These are phyloP conservation scores for Botryotinia globosa DNA, from an alignment of 2,329 filamentous ascomycete genomes.

Conservation along the genomic window DNA sequence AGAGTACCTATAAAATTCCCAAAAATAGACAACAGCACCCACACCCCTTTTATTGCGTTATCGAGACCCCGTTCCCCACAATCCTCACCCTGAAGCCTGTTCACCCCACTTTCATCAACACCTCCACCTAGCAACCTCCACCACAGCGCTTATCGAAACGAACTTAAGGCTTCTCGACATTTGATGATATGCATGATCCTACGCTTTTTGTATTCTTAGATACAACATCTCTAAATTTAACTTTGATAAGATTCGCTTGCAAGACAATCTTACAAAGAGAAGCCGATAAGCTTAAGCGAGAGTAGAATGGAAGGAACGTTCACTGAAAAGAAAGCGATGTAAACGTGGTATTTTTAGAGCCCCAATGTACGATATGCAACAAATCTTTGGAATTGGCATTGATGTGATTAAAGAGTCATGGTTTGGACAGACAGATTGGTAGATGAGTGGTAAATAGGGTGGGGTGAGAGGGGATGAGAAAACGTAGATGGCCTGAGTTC, in stretches of 20 bases:
- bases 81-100: neutral
- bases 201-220: neutral
- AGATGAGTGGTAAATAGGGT: neutral
- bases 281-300: neutral
- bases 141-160: neutral
- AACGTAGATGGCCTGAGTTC: neutral
- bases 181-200: neutral
- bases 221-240: neutral
- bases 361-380: constrained; percentile 7
- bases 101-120: neutral
- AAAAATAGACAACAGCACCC: neutral
- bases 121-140: neutral
- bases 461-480: neutral
- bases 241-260: neutral
- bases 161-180: neutral
- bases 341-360: neutral
- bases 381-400: neutral
- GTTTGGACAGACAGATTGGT: neutral
- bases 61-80: neutral
- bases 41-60: neutral
- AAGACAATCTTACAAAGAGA: neutral
- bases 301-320: neutral
- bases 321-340: neutral
- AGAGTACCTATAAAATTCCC: neutral
- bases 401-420: neutral